Base-by-base conservation (phyloP, 1,139 yeast species). In the Candida tunisiensis region DNA sequence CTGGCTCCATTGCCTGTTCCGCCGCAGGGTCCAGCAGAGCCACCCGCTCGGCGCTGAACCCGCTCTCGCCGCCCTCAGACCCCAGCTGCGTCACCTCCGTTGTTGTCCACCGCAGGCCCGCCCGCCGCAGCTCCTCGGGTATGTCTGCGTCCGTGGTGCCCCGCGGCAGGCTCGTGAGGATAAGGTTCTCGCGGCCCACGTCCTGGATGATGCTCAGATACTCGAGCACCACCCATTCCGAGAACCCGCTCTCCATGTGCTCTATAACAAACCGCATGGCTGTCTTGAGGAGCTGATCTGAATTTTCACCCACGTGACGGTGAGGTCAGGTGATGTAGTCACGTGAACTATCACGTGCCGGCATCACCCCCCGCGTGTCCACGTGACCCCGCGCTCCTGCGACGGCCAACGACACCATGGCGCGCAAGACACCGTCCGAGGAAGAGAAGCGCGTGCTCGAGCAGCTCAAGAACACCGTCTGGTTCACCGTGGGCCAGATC, bases 161-260 rank as follows among this genome's bases (percentile, higher is more conserved):
- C 20, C 53, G 47, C 7, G 93, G 85, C 25, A 88, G 60, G 1
- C 95, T 83, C 0, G 93, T 71, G 34, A 88, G 59, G 27, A 75
- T 57, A 28, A 88, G 60, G 48, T 83, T 82, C 21, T 69, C 72
- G 18, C 59, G 56, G 3, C 95, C 95, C 5, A 88, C 74, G 37
- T 85, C 95, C 30, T 66, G 59, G 29, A 83, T 69, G 32, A 88
- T 83, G 43, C 78, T 82, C 17, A 70, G 57, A 49, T 88, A 88
- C 46, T 88, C 98, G 15, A 88, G 62, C 25, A 69, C 65, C 23
- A 85, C 96, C 98, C 98, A 88, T 42, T 79, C 91, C 39, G 93
- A 80, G 62, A 88, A 82, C 1, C 93, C 95, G 35, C 74, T 79
- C 52, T 88, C 98, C 95, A 88, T 83, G 49, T 88, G 98, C 54